Evolutionary conservation across 176 grass and related monocot species (phyloP), one percentile per base, ranked within the genome.

Genomic region (Oryza officinalis): DNA sequence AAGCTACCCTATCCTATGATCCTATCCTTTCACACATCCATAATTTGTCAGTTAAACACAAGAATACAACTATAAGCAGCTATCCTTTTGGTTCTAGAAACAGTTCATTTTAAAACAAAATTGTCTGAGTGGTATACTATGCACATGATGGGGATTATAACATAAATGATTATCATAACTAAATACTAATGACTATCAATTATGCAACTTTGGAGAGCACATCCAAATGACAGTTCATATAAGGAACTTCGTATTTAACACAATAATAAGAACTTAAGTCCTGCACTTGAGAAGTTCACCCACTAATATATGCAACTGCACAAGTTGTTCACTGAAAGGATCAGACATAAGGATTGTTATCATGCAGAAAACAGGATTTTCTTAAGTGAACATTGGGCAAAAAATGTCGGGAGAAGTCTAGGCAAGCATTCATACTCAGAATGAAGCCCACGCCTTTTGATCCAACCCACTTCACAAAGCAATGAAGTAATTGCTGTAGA

Each of bases 371-470:
- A 92, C 61, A 80, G 30, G n/a, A 67, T 88, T 86, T 80, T 74
- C 69, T 90, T 69, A 80, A 75, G 83, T 0, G n/a, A 14, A 4
- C 83, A 90, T 41, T 81, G 33, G 61, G 75, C 45, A 59, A 69
- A 20, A 54, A 92, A 59, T 92, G 87, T 92, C 7, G 83, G 93
- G 93, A 92, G 93, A 92, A 92, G 88, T 92, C 93, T 92, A 92
- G 85, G 85, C 88, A 80, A 88, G 18, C 88, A 92, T 75, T 81
- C 90, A 90, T 69, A 12, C 90, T 90, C 43, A 14, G 90, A 95
- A 95, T 84, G 90, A 88, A 90, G 88, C 90, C 91, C 90, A 83
- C 82, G 88, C 90, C 90, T 92, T 92, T 95, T 84, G 65, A 69
- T 95, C 85, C 82, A 83, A 71, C 90, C 85, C 92, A 81, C 80